Base-by-base conservation (phyloP, 179 eudicot genomes). In the Patellifolia procumbens region DNA sequence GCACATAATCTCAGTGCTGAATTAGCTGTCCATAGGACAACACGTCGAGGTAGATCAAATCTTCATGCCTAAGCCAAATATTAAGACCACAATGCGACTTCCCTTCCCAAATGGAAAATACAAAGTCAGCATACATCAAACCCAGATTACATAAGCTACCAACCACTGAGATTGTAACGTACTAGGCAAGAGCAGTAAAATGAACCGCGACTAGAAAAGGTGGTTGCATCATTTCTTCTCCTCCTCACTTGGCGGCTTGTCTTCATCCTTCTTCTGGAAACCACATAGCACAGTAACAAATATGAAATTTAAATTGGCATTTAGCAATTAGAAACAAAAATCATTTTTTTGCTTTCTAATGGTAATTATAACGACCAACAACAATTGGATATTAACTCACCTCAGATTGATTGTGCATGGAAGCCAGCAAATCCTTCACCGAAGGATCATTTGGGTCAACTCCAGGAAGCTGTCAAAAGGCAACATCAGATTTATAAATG, bases 391-490 rank as follows among this genome's bases (percentile, higher is more conserved):
- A 6, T 5, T n/a, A 31, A 12, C 94, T 83, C 78, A 91, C 98
- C 95, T 90, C 98, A 68, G 92, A 67, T 67, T 83, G 90, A 80
- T 42, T 90, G 84, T 93, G 97, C 96, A 95, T 88, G 43, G 99
- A 91, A 29, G 97, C 95, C 76, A 95, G 84, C 83, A 95, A 82
- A 76, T 91, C 98, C 80, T 85, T 91, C 73, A 95, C 92, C 0
- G 96, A 86, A 19, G 97, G 95, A 76, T 95, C 99, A 89, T 90
- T 95, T 61, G 95, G 97, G 84, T 90, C 99, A 77, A 95, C 99
- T 76, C 99, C 99, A 42, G 97, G 99, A 72, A 95, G 97, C 98
- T 95, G 92, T 59, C 28, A 73, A 52, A 72, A 75, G 81, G 70
- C 78, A 78, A 75, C 31, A 82, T 28, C 12, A 68, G 28, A 10